Base-by-base conservation (phyloP, 768 basidiomycete species). In the Jaapia argillacea region DNA sequence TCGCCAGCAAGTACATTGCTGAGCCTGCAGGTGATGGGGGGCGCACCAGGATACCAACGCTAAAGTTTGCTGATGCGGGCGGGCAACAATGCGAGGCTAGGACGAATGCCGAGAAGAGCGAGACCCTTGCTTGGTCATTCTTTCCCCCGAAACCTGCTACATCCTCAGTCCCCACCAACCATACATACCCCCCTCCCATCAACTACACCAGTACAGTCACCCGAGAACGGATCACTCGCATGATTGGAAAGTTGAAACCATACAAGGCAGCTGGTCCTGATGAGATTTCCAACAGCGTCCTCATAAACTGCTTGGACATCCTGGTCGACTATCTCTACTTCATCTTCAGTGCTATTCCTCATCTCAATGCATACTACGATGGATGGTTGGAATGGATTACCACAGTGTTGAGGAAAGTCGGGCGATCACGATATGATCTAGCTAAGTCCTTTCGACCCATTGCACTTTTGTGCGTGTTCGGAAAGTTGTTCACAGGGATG, bases 401-500 rank as follows among this genome's bases (percentile, higher is more conserved):
- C 0, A 44, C 63, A 0, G 55, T 67, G 0, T 48, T 70, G 0
- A 40, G 53, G 0, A 72, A 74, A 41, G 67, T 65, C 0, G 62
- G 63, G 0, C 58, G 60, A 28, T 42, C 55, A 0, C 42, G 58
- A 46, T 72, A 74, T 50, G 40, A 53, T 0, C 24, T 51, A 0
- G 43, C 67, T 0, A 63, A 61, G 23, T 57, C 66, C 0, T 66
- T 65, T 35, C 42, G 60, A 0, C 71, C 67, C 0, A 67, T 73
- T 3, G 60, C 58, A 0, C 61, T 71, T 0, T 51, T 67, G 2
- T 47, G 63, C 28, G 60, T 58, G 0, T 41, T 58, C 0, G 56
- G 45, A 0, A 70, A 69, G 33, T 16, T 63, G 0, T 58, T 62
- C 0, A 49, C 52, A 5, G 18, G 52, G 6, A 42, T 47, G 1